A percentile compares a stretch with the other conserved stretches of the same genome.
Evolutionary conservation across 1,284 basidiomycete species (phyloP).

Genomic region (Rhodotorula sp.): DNA sequence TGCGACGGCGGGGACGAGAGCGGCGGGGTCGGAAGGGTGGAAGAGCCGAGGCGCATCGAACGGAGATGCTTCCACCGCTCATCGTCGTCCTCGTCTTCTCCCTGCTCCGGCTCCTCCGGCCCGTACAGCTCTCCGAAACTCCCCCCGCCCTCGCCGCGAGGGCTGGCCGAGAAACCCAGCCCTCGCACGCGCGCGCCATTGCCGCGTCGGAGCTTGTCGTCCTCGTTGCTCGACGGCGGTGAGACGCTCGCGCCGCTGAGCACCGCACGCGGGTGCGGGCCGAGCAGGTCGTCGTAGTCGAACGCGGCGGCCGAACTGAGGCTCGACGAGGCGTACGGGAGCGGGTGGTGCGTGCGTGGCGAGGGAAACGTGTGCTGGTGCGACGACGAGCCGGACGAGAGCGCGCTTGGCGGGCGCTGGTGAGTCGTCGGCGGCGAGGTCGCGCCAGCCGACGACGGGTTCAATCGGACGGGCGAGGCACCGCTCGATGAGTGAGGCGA

Average conservation of each 20-base stretch:
- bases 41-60: background rate
- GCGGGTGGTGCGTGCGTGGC: background rate
- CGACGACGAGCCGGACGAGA: conserved; percentile 8
- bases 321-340: conserved; percentile 1
- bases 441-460: background rate
- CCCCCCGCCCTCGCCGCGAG: background rate
- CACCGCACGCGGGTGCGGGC: conserved; percentile 1
- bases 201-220: conserved; percentile 3
- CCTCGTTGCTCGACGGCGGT: conserved; percentile 15
- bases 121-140: background rate
- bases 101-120: background rate
- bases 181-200: conserved; percentile 3
- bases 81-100: background rate
- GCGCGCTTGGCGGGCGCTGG: conserved; percentile 17
- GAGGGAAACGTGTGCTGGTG: background rate
- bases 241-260: background rate
- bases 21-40: background rate
- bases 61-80: conserved; percentile 9
- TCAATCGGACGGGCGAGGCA: background rate
- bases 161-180: background rate
- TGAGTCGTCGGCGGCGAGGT: background rate
- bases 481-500: background rate
- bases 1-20: conserved; percentile 16
- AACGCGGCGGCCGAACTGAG: conserved; percentile 13
- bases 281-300: conserved; percentile 31